phyloP scores from a whole-genome alignment of 2,329 filamentous ascomycete genomes.

The Botrytis byssoidea region DNA sequence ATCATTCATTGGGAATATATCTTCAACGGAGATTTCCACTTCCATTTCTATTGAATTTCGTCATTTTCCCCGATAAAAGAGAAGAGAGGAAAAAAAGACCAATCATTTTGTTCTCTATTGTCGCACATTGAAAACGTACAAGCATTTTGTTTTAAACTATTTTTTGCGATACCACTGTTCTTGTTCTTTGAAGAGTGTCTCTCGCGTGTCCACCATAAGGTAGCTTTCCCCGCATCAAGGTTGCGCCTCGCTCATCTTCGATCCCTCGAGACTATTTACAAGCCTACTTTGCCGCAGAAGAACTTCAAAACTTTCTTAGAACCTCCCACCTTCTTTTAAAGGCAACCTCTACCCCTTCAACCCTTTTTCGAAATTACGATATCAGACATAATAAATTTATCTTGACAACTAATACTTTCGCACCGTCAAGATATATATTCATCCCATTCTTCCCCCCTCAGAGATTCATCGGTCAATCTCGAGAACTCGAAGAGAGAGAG shows the following conservation, averaged over 20 bases:
- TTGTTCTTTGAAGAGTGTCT: conserved; percentile 18
- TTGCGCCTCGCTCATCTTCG: conserved; percentile 22
- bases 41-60: neutral
- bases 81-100: neutral
- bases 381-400: neutral
- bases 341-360: neutral
- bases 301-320: conserved; percentile 2
- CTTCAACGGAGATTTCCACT: conserved; percentile 16
- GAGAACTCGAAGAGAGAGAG: conserved; percentile 1
- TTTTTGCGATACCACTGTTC: neutral
- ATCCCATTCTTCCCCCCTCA: neutral
- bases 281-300: conserved; percentile 15
- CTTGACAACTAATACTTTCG: neutral
- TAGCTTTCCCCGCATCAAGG: conserved; percentile 23
- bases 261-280: conserved; percentile 19
- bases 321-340: conserved; percentile 7
- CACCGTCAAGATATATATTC: neutral
- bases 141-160: conserved; percentile 9
- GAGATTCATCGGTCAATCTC: conserved; percentile 6
- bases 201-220: conserved; percentile 20
- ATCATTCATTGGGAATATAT: neutral
- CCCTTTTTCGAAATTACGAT: neutral
- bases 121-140: conserved; percentile 15
- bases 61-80: neutral
- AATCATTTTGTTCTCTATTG: conserved; percentile 11